These are phyloP conservation scores for Tilletiopsis washingtonensis DNA, from an alignment of 1,284 basidiomycete genomes.

Conservation along the genomic window DNA sequence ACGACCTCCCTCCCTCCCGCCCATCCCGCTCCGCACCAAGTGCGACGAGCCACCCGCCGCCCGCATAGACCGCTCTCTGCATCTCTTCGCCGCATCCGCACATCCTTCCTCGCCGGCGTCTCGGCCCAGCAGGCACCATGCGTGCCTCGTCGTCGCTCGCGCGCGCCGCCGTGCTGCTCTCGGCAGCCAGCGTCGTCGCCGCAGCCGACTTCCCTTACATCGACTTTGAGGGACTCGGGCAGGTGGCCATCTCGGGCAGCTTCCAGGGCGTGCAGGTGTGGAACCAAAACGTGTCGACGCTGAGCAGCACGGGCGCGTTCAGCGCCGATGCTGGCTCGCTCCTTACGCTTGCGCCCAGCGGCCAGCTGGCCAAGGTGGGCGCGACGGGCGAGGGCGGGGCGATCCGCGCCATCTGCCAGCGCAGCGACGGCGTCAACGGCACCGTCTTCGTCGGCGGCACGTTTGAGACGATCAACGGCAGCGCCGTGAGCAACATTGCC, in stretches of 20 bases:
- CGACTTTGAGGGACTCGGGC: constrained; percentile 39
- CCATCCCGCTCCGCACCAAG: too few species aligned
- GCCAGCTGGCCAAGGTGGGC: constrained; percentile 35
- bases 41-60: too few species aligned
- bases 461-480: constrained; percentile 40
- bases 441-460: constrained; percentile 45
- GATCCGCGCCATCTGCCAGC: constrained; percentile 44
- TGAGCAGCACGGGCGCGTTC: constrained; percentile 22
- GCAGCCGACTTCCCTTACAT: constrained; percentile 25
- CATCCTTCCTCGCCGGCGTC: too few species aligned
- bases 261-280: constrained; percentile 36
- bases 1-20: too few species aligned
- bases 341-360: constrained; percentile 30
- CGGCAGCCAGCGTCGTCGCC: too few species aligned
- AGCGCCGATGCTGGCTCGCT: constrained; percentile 29
- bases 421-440: constrained; percentile 13
- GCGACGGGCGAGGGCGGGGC: constrained; percentile 41
- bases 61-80: too few species aligned
- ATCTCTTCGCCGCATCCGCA: too few species aligned
- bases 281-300: constrained; percentile 22
- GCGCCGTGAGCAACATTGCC: constrained; percentile 32
- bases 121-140: too few species aligned
- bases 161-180: too few species aligned
- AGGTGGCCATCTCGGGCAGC: constrained; percentile 33
- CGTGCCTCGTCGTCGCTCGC: too few species aligned